Evolutionary conservation across 2,329 filamentous ascomycete species (phyloP).

Genomic region (Verticillium nonalfalfae): DNA sequence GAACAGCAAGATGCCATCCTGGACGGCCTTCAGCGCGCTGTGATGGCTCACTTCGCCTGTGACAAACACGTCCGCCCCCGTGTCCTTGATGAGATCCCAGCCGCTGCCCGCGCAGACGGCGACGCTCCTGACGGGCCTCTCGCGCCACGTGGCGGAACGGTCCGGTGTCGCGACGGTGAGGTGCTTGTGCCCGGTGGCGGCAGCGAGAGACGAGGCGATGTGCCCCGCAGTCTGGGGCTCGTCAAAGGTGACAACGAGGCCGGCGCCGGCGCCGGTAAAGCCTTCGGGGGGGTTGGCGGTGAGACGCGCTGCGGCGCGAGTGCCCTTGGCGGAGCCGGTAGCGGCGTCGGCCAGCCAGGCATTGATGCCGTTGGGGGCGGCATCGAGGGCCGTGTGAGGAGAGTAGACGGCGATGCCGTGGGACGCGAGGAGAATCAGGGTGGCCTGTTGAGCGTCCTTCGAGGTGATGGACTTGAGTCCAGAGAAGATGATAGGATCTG

Average conservation of each 20-base stretch:
- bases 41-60: slow-evolving; percentile 94
- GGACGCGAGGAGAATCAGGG: slow-evolving; percentile 73
- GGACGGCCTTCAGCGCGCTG: slow-evolving; percentile 78
- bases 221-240: slow-evolving; percentile 29
- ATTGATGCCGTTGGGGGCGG: slow-evolving; percentile 76
- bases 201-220: slow-evolving; percentile 50
- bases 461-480: slow-evolving; percentile 84
- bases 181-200: slow-evolving; percentile 58
- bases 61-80: slow-evolving; percentile 73
- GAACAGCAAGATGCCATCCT: slow-evolving; percentile 76
- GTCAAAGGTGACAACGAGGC: slow-evolving; percentile 38
- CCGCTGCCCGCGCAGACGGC: slow-evolving; percentile 90
- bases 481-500: slow-evolving; percentile 95
- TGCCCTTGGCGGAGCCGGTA: slow-evolving; percentile 36
- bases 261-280: slow-evolving; percentile 45
- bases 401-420: slow-evolving; percentile 92
- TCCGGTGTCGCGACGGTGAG: slow-evolving; percentile 47
- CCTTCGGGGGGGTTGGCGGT: slow-evolving; percentile 33
- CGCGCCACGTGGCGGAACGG: slow-evolving; percentile 25
- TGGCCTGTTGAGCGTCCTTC: slow-evolving; percentile 77
- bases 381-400: slow-evolving; percentile 92
- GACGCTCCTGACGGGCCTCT: slow-evolving; percentile 53
- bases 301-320: slow-evolving; percentile 29
- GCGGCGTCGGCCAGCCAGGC: slow-evolving; percentile 92
- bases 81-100: slow-evolving; percentile 63